phyloP scores from a whole-genome alignment of 2,329 filamentous ascomycete species.

The Lachnellula subtilissima region DNA sequence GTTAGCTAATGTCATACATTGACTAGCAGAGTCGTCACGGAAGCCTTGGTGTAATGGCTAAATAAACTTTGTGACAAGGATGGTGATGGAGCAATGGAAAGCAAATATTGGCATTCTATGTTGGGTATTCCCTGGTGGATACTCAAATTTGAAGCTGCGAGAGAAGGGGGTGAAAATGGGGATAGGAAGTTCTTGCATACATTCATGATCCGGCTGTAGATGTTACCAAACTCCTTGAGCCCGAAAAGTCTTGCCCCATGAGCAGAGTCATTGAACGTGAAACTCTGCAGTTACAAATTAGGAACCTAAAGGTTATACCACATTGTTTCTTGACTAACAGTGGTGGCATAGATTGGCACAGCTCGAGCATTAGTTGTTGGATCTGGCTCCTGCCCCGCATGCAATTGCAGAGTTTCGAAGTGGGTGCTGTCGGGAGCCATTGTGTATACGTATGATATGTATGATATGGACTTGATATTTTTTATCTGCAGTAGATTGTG shows the following conservation, averaged over 20 bases:
- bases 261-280: slow-evolving; percentile 89
- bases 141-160: background rate
- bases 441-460: slow-evolving; percentile 2
- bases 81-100: too few species aligned
- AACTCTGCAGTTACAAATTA: slow-evolving; percentile 55
- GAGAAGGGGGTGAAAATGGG: background rate
- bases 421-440: slow-evolving; percentile 43
- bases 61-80: too few species aligned
- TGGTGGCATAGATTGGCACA: slow-evolving; percentile 93
- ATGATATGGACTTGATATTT: background rate
- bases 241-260: slow-evolving; percentile 93
- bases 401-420: slow-evolving; percentile 83
- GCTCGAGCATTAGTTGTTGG: slow-evolving; percentile 79
- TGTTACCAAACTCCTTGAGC: slow-evolving; percentile 92
- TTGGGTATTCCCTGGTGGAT: too few species aligned
- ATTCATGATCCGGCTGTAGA: slow-evolving; percentile 96
- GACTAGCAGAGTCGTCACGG: background rate
- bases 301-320: background rate
- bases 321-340: slow-evolving; percentile 38
- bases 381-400: slow-evolving; percentile 81
- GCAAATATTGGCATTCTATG: too few species aligned
- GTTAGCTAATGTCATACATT: slow-evolving; percentile 6
- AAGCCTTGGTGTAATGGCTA: background rate
- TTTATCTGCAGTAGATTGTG: background rate
- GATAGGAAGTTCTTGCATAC: slow-evolving; percentile 38